Conservation (phyloP, 2,329 filamentous ascomycete species). For the Botryotinia calthae region DNA sequence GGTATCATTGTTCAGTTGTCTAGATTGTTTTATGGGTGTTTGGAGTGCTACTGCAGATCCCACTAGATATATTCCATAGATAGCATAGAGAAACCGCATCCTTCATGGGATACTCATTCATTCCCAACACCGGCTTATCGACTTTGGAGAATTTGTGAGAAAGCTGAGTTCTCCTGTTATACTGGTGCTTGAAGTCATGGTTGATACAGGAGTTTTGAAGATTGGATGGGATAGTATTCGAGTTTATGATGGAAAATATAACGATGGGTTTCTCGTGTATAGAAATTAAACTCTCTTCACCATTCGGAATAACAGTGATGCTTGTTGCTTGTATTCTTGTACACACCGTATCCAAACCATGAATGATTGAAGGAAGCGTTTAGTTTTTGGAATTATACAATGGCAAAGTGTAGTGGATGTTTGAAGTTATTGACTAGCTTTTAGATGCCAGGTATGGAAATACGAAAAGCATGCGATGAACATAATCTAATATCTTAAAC, state of each 20-base stretch:
- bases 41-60: not conserved
- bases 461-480: not conserved
- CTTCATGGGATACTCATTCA: accelerated
- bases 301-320: accelerated
- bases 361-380: not conserved
- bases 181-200: accelerated
- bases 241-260: not conserved
- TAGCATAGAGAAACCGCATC: accelerated
- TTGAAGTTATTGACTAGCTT: accelerated
- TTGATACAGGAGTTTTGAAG: not conserved
- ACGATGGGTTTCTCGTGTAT: not conserved
- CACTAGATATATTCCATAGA: accelerated
- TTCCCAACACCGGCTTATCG: accelerated
- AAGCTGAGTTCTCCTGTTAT: not conserved
- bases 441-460: not conserved
- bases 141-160: not conserved
- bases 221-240: not conserved
- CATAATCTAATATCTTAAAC: not conserved
- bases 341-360: not conserved
- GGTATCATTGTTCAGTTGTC: accelerated
- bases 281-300: not conserved
- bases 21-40: not conserved
- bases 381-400: not conserved
- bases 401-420: not conserved
- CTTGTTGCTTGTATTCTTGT: not conserved